Evolutionary conservation across 495 filamentous ascomycete species (phyloP).

Genomic region (Talaromyces thailandensis): DNA sequence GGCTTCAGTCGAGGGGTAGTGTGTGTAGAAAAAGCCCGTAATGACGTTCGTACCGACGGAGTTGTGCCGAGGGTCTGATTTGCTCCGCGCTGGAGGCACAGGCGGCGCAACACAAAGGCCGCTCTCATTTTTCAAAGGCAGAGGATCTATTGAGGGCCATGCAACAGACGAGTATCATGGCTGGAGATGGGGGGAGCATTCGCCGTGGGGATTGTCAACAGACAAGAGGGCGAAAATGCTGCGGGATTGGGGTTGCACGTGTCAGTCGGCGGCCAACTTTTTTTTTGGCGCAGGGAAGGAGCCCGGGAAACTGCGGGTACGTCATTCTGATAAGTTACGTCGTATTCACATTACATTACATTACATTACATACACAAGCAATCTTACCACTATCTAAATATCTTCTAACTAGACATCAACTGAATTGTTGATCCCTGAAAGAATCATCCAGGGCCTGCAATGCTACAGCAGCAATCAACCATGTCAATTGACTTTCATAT

Average conservation of each 20-base stretch:
- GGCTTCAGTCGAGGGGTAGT: background rate
- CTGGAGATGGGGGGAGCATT: background rate
- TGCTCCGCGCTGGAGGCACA: slow-evolving; percentile 36
- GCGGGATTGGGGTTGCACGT: background rate
- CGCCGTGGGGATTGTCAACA: background rate
- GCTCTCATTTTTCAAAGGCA: slow-evolving; percentile 39
- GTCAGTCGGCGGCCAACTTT: background rate
- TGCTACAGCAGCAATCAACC: too few species aligned
- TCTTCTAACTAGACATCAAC: background rate
- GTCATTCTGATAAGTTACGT: background rate
- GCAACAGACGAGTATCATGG: background rate
- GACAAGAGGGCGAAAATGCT: background rate
- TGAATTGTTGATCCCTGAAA: too few species aligned
- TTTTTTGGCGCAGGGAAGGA: background rate
- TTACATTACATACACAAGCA: background rate
- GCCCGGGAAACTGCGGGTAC: background rate
- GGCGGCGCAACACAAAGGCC: slow-evolving; percentile 43
- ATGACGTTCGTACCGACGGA: slow-evolving; percentile 14
- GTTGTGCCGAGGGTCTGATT: slow-evolving; percentile 12
- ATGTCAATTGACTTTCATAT: too few species aligned
- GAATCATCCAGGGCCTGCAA: too few species aligned
- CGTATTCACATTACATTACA: background rate
- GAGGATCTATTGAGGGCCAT: background rate
- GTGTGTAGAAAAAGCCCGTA: slow-evolving; percentile 14
- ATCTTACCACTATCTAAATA: background rate